Evolutionary conservation across 2,329 filamentous ascomycete species (phyloP).

Genomic region (Pleomassaria siparia): DNA sequence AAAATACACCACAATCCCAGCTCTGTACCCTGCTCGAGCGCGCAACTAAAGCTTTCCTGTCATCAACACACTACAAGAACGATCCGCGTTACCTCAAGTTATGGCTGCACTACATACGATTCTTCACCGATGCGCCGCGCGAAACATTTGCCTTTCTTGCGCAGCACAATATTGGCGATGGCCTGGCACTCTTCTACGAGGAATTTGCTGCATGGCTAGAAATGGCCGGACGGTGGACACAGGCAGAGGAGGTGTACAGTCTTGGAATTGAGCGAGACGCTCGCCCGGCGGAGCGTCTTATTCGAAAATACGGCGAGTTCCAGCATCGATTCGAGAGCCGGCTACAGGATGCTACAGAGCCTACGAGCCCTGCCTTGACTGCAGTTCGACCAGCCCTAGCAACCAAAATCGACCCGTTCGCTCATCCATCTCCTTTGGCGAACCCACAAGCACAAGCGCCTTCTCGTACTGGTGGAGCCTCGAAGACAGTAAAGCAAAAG

Average conservation of each 20-base stretch:
- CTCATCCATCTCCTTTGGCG: conserved; percentile 47
- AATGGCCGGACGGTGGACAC: conserved; percentile 76
- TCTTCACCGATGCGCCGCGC: conserved; percentile 90
- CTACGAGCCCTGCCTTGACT: conserved; percentile 84
- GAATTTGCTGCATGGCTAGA: conserved; percentile 96
- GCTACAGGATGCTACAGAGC: conserved; percentile 63
- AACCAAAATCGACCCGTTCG: conserved; percentile 82
- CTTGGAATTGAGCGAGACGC: conserved; percentile 88
- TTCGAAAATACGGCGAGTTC: conserved; percentile 92
- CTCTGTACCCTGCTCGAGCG: conserved; percentile 86
- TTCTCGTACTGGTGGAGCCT: conserved; percentile 48
- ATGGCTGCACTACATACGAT: conserved; percentile 90
- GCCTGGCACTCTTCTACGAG: conserved; percentile 90
- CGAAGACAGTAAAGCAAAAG: conserved; percentile 74
- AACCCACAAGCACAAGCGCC: conserved; percentile 66
- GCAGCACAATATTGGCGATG: conserved; percentile 83
- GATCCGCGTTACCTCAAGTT: conserved; percentile 90
- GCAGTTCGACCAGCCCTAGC: conserved; percentile 79
- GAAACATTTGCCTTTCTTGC: conserved; percentile 92
- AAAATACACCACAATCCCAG: conserved; percentile 89
- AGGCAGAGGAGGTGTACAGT: conserved; percentile 92
- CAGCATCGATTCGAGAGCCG: conserved; percentile 73
- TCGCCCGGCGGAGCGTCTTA: conserved; percentile 73
- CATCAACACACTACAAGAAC: conserved; percentile 87
- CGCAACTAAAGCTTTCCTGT: conserved; percentile 86